These are phyloP conservation scores for Pharus latifolius DNA, from an alignment of 176 grass and related monocot genomes.

Conservation along the genomic window DNA sequence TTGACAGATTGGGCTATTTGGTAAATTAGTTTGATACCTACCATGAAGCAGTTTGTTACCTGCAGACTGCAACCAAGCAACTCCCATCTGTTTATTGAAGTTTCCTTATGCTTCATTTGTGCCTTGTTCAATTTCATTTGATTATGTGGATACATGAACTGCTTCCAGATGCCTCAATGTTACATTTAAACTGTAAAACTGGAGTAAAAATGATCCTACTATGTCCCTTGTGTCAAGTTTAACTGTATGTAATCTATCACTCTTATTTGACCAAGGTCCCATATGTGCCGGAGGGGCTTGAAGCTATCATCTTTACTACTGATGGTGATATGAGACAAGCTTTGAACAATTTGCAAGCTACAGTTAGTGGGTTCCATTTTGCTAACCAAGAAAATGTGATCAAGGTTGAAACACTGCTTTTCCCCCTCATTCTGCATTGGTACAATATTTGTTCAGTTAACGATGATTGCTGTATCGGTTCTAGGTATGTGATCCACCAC, in stretches of 20 bases:
- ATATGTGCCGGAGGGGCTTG: conserved; percentile 82
- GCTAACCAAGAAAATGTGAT: conserved; percentile 96
- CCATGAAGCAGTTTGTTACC: background rate
- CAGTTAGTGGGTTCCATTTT: conserved; percentile 81
- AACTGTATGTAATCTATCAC: background rate
- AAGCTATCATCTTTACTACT: conserved; percentile 97
- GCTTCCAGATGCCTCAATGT: background rate
- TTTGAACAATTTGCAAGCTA: conserved; percentile 95
- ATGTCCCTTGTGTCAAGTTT: background rate
- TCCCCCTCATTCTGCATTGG: background rate
- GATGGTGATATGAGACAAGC: conserved; percentile 98
- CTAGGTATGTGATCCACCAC: conserved; percentile 89
- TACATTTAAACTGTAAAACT: background rate
- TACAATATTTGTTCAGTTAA: background rate
- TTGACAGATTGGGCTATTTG: background rate
- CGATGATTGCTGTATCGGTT: background rate
- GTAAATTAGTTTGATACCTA: background rate
- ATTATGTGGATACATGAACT: background rate
- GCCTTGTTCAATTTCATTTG: background rate
- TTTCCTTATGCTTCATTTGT: background rate
- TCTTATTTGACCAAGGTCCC: conserved; percentile 56
- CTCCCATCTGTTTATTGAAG: background rate
- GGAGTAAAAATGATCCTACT: background rate
- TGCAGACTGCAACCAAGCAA: background rate
- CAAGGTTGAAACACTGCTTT: conserved; percentile 33